Conservation (phyloP, 148 eudicot species). For the Dysphania ambrosioides region DNA sequence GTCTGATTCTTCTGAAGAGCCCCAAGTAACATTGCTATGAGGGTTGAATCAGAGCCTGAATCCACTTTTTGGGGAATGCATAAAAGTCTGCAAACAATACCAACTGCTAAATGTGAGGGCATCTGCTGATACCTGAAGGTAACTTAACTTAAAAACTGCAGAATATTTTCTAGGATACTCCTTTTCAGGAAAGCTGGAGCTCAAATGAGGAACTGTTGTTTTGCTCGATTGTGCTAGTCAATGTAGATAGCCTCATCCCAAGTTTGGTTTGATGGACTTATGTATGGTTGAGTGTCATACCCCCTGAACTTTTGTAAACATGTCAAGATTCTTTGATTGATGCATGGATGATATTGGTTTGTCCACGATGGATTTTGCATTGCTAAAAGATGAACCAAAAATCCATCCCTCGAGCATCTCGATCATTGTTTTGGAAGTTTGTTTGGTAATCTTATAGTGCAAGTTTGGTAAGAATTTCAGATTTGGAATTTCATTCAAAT, state of each 20-base stretch:
- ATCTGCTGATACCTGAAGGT: conserved; percentile 29
- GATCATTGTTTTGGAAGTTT: background rate
- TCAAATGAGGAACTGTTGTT: conserved; percentile 9
- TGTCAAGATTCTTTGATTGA: background rate
- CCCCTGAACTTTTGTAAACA: background rate
- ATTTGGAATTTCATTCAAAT: no score
- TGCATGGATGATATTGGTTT: background rate
- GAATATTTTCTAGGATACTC: conserved; percentile 10
- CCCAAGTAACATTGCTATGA: conserved; percentile 8
- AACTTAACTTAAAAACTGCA: conserved; percentile 15
- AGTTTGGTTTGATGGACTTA: background rate
- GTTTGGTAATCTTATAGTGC: no score
- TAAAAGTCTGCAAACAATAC: conserved; percentile 19
- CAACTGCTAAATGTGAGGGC: conserved; percentile 18
- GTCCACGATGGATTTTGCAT: background rate
- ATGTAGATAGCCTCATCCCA: background rate
- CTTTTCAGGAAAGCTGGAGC: conserved; percentile 26
- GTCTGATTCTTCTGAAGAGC: background rate
- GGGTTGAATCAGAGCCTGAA: conserved; percentile 21
- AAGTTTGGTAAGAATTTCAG: no score
- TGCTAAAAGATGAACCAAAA: background rate
- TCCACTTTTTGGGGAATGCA: conserved; percentile 12
- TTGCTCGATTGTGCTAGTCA: conserved; percentile 5
- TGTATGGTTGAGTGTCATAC: background rate
- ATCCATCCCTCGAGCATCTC: background rate